Conservation (phyloP, 768 basidiomycete genomes). For the Serendipita sp. region DNA sequence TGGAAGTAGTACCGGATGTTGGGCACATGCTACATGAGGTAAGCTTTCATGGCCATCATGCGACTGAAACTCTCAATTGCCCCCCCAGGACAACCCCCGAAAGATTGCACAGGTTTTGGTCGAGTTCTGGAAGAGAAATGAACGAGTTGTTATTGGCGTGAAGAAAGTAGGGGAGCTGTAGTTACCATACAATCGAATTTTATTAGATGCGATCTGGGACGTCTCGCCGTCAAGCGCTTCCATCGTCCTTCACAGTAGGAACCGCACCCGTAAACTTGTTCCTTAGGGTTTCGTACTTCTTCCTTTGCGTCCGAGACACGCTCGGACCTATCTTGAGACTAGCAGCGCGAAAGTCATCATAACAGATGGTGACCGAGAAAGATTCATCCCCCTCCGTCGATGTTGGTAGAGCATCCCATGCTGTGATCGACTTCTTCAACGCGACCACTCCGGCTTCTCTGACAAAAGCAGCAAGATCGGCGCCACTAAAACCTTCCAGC, state of each 20-base stretch:
- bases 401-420: slow-evolving; percentile 11
- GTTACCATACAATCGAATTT: neutral
- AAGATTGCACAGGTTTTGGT: slow-evolving; percentile 63
- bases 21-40: slow-evolving; percentile 96
- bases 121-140: slow-evolving; percentile 86
- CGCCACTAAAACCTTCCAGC: slow-evolving; percentile 84
- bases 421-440: slow-evolving; percentile 28
- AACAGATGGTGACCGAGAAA: slow-evolving; percentile 29
- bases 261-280: slow-evolving; percentile 73
- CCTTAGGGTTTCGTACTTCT: slow-evolving; percentile 64
- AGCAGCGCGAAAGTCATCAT: slow-evolving; percentile 57
- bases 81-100: slow-evolving; percentile 66
- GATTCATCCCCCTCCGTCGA: slow-evolving; percentile 7
- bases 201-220: neutral
- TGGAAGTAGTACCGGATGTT: slow-evolving; percentile 69
- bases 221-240: neutral
- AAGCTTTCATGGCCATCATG: neutral
- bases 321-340: slow-evolving; percentile 73
- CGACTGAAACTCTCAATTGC: neutral
- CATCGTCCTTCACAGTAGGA: neutral
- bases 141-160: slow-evolving; percentile 43
- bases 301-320: slow-evolving; percentile 62
- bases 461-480: slow-evolving; percentile 75
- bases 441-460: slow-evolving; percentile 83
- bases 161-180: slow-evolving; percentile 40